Base-by-base conservation (phyloP, 345 rosid genomes). In the Garcia nutans region DNA sequence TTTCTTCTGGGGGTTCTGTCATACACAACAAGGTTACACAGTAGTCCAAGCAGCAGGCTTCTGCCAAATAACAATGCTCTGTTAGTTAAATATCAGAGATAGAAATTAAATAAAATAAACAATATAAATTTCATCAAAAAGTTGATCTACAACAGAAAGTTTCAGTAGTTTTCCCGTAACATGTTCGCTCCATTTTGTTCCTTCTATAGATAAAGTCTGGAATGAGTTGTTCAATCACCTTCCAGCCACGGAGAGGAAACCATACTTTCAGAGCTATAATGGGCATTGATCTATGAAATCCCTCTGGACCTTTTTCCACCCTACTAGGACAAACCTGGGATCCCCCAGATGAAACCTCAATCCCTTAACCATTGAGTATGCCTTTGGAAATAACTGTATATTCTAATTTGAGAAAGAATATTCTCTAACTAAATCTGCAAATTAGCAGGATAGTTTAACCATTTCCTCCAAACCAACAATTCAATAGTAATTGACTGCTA, bases 1-100 rank as follows among this genome's bases (percentile, higher is more conserved):
- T 87, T 74, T 93, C 94, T 84, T 93, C 99, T 17, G 91, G 82
- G 8, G 97, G 97, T 71, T 88, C 94, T 65, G 91, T 87, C 71
- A 90, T 77, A 57, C 76, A 81, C 86, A 95, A 81, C 84, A 93
- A 72, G 65, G 88, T 71, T 61, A 90, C 81, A 33, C 73, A 73
- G 78, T 82, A 87, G 77, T 84, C 86, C 85, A 95, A 79, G 71
- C 54, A 62, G 73, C 92, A 82, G 50, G 65, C 68, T 78, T 77
- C 86, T 88, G 88, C 75, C 78, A 67, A 76, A 31, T 44, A 45
- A 84, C 54, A 28, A 20, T 67, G 19, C 66, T 22, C 33, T 22
- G 61, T 68, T n/a, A 73, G 45, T 74, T 37, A 76, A 73, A 13
- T 64, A 45, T 3, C 50, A 57, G 65, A 71, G 73, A 24, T 63